Evolutionary conservation across 2,329 filamentous ascomycete species (phyloP), one percentile per base, ranked within the genome.

Genomic region (Xylariaceae sp.): DNA sequence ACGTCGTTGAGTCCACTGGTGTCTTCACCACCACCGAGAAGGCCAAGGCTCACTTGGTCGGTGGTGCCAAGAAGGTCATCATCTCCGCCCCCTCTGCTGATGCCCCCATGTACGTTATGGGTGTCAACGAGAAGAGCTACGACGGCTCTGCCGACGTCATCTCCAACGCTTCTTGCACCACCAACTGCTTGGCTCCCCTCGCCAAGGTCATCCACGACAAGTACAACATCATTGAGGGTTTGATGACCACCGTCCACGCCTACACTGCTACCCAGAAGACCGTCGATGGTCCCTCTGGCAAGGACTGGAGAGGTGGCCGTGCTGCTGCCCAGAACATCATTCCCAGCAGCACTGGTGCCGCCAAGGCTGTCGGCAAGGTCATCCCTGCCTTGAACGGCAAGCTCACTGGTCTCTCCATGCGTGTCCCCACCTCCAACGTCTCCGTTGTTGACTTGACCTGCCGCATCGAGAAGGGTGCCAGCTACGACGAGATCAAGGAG

Each of bases 181-280:
- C 94, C 85, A 99, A 99, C 90, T 97, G 94, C 88, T 82, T 99
- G 80, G 94, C 94, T 78, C 94, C 94, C 77, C 89, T 99, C 68
- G 94, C 94, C 83, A 99, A 97, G 90, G 92, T 97, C 75, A 87
- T 99, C 82, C 83, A 99, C 87, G 93, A 97, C 86, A 95, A 97
- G 80, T 99, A 88, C 84, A 88, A 84, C 79, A 94, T 99, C 77
- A 80, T 97, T 74, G 94, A 99, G 87, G 94, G 93, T 86, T 88
- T 97, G 74, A 99, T 99, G 94, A 97, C 94, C 81, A 99, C 94
- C 71, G 87, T 97, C 78, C 94, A 99, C 89, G 97, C 94, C 74
- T 97, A 97, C 89, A 97, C 94, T 73, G 94, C 94, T 74, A 97
- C 94, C 78, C 94, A 97, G 86, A 97, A 97, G 90, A 96, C 92